Base-by-base conservation (phyloP, 306 rosid genomes). In the Lathyrus tuberosus region DNA sequence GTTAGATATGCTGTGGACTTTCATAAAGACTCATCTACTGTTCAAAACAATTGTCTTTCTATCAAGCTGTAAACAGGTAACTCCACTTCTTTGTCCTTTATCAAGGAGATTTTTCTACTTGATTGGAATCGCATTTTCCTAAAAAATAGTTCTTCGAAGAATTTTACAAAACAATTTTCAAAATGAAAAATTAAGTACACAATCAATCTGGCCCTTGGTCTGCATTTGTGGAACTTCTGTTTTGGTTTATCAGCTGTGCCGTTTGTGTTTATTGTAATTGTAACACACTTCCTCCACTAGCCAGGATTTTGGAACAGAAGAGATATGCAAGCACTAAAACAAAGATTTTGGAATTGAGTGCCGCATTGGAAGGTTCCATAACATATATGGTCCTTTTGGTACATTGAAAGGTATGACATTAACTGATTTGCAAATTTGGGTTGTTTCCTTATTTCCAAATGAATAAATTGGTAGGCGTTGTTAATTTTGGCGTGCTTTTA, bases 1-100 rank as follows among this genome's bases (percentile, higher is more conserved):
- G 76, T 59, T 94, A 63, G 95, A 94, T 71, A 81, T 90, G 96
- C 38, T 94, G 69, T 90, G 97, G 98, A 90, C 95, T 84, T 94
- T 94, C 84, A 80, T 90, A 76, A 94, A 90, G 86, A 70, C 89
- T 2, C 96, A 94, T 80, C 95, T 88, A 62, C 91, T 85, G 68
- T 87, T 90, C 17, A 90, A 78, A 75, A 87, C 70, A 70, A 72
- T 94, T 40, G 98, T 94, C 76, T 94, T 94, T 73, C 88, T 94
- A 65, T 88, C 97, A 10, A 94, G 86, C 58, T 77, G 98, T 67
- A 94, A 90, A 67, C 98, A 94, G 95, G 98, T 88, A 73, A 30
- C 35, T 65, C 16, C 40, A 26, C 26, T 70, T 57, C n/a, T 38
- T 66, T 76, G 30, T 63, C n/a, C 56, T 12, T 46, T 38, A 31